Percentiles rank a stretch among this genome's conserved stretches.
Conservation (phyloP, 1,139 yeast genomes). For the Pneumocystis sp. region DNA sequence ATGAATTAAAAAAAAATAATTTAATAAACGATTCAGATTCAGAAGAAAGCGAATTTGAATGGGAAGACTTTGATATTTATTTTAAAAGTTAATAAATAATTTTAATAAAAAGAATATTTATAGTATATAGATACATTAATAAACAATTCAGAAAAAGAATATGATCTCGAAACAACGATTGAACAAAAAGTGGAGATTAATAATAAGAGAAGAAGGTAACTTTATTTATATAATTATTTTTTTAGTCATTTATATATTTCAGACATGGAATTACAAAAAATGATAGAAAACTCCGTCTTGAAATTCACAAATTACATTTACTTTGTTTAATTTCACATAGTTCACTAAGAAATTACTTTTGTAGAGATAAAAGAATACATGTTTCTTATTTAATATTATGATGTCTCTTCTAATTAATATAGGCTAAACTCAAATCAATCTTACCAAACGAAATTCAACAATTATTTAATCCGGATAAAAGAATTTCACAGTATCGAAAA, state of each 20-base stretch:
- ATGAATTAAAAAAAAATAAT: background rate
- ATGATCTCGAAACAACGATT: background rate
- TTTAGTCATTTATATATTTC: background rate
- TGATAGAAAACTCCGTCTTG: slow-evolving; percentile 40
- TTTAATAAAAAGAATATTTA: background rate
- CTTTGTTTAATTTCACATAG: slow-evolving; percentile 52
- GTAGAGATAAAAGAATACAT: slow-evolving; percentile 30
- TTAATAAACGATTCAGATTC: background rate
- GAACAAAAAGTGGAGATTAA: background rate
- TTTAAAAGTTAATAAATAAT: background rate
- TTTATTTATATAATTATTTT: background rate
- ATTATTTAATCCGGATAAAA: slow-evolving; percentile 35
- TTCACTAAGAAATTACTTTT: slow-evolving; percentile 62
- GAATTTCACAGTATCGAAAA: slow-evolving; percentile 29
- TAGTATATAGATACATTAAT: background rate
- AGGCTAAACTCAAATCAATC: slow-evolving; percentile 20
- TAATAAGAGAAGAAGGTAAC: background rate
- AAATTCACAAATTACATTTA: slow-evolving; percentile 47
- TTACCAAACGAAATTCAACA: slow-evolving; percentile 35
- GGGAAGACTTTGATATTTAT: background rate
- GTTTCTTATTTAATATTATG: slow-evolving; percentile 18
- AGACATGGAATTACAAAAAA: slow-evolving; percentile 32
- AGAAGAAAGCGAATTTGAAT: background rate
- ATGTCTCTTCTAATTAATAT: background rate
- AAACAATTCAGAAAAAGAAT: background rate